These are phyloP conservation scores for Sesbania bispinosa DNA, from an alignment of 306 rosid species.

Conservation along the genomic window DNA sequence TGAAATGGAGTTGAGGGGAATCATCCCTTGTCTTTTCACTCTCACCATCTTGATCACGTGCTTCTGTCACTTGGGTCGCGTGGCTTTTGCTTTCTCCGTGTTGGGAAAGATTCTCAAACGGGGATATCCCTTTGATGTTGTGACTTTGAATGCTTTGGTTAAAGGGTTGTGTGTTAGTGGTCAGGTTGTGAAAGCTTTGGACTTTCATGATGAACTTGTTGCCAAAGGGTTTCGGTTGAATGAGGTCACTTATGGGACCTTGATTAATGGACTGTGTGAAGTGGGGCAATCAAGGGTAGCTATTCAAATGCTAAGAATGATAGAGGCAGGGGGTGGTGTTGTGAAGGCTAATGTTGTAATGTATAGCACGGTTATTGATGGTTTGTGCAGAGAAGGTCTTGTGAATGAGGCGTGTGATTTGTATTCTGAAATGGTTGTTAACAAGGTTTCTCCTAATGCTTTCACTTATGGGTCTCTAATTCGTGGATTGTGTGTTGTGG, in stretches of 20 bases:
- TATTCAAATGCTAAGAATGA: neutral
- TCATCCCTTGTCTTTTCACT: constrained; percentile 18
- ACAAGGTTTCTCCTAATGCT: constrained; percentile 8
- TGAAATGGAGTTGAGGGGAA: neutral
- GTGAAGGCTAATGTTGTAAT: constrained; percentile 17
- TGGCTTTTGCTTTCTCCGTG: neutral
- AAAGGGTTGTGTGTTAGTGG: constrained; percentile 14
- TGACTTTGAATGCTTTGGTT: neutral
- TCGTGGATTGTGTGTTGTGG: neutral
- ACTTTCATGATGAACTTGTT: constrained; percentile 12
- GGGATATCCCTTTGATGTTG: neutral
- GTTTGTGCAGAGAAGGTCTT: constrained; percentile 14
- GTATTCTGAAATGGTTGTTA: constrained; percentile 11
- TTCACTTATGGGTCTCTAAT: constrained; percentile 16
- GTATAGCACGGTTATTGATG: constrained; percentile 23
- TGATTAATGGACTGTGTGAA: constrained; percentile 22
- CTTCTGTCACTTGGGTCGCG: neutral
- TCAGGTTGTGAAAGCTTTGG: neutral
- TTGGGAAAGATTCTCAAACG: constrained; percentile 12
- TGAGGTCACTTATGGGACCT: constrained; percentile 18
- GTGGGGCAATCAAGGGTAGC: neutral
- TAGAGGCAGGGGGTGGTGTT: neutral
- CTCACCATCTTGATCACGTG: constrained; percentile 17
- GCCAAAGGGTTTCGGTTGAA: constrained; percentile 2
- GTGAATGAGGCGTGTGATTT: constrained; percentile 14